A percentile compares a stretch with the other conserved stretches of the same genome.
Conservation (phyloP, 2,329 filamentous ascomycete species). For the Achaetomium macrosporum region DNA sequence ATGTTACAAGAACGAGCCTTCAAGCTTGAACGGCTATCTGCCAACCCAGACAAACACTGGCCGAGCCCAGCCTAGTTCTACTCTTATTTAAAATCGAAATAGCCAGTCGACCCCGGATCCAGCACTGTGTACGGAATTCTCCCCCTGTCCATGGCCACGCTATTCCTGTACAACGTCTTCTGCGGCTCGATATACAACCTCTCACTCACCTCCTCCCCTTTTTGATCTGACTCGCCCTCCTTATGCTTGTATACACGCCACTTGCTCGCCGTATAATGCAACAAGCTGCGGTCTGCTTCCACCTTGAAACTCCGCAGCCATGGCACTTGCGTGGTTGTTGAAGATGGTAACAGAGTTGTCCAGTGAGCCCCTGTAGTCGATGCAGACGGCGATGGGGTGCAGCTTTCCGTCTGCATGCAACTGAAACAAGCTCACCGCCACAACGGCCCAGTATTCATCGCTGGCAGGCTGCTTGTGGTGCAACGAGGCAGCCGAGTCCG, state of each 20-base stretch:
- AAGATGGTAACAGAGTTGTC: constrained; percentile 43
- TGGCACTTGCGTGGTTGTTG: constrained; percentile 42
- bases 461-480: constrained; percentile 26
- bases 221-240: constrained; percentile 18
- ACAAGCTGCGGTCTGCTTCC: constrained; percentile 34
- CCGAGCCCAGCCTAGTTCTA: too few relatives aligned
- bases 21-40: too few relatives aligned
- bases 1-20: too few relatives aligned
- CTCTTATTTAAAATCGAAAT: constrained; percentile 32
- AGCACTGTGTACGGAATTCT: constrained; percentile 35
- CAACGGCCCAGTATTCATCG: constrained; percentile 33
- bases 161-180: constrained; percentile 29
- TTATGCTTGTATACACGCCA: constrained; percentile 29
- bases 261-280: constrained; percentile 37
- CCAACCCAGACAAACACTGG: too few relatives aligned
- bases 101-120: constrained; percentile 33
- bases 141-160: constrained; percentile 30
- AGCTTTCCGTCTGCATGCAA: constrained; percentile 39
- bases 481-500: constrained; percentile 25
- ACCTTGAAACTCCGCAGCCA: constrained; percentile 41
- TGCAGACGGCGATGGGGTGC: constrained; percentile 43
- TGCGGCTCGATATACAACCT: constrained; percentile 28
- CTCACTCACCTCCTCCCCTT: constrained; percentile 25
- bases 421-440: constrained; percentile 39
- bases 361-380: constrained; percentile 41